Evolutionary conservation across 306 rosid species (phyloP).

Genomic region (Heteromeles arbutifolia): DNA sequence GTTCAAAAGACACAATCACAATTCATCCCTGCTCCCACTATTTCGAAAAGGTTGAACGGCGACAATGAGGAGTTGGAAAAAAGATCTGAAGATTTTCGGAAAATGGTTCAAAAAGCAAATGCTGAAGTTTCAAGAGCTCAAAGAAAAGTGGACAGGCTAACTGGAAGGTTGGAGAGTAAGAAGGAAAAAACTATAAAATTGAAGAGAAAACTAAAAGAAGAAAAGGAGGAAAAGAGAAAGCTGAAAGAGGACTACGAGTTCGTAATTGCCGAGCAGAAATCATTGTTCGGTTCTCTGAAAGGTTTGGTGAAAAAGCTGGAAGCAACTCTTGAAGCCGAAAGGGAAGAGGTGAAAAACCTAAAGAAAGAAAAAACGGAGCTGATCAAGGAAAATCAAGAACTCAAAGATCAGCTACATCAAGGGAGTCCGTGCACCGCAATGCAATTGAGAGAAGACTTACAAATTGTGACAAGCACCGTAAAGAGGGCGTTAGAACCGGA

Average conservation of each 20-base stretch:
- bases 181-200: neutral
- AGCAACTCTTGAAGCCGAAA: neutral
- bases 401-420: slow-evolving; percentile 2
- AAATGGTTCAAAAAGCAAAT: neutral
- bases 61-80: neutral
- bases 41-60: neutral
- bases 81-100: neutral
- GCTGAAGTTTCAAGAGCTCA: neutral
- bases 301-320: neutral
- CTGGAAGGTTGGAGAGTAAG: neutral
- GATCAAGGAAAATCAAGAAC: neutral
- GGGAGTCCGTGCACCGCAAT: neutral
- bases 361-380: neutral
- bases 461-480: neutral
- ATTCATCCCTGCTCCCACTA: neutral
- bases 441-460: neutral
- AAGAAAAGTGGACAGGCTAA: neutral
- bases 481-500: neutral
- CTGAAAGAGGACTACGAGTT: neutral
- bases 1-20: neutral
- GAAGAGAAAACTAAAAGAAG: neutral
- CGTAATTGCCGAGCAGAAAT: neutral
- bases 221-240: neutral
- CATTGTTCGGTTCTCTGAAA: neutral
- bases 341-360: neutral